These are phyloP conservation scores for Colletotrichum trifolii DNA, from an alignment of 2,329 filamentous ascomycete genomes.

Conservation along the genomic window DNA sequence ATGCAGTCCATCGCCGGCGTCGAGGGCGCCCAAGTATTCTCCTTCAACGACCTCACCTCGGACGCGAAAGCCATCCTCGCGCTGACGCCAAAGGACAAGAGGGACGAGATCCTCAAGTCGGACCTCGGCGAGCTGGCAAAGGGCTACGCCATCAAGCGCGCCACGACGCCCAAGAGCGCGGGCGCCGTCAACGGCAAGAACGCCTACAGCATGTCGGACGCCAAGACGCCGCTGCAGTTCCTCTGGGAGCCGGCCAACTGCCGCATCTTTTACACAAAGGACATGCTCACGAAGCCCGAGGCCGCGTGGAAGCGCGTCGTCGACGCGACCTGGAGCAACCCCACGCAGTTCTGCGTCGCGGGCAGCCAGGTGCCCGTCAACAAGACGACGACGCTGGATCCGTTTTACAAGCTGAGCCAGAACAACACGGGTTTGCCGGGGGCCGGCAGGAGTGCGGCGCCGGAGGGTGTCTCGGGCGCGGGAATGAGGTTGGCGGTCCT, in stretches of 20 bases:
- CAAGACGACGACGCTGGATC: slow-evolving; percentile 36
- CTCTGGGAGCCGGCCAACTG: slow-evolving; percentile 58
- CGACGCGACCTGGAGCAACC: slow-evolving; percentile 49
- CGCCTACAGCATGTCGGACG: slow-evolving; percentile 45
- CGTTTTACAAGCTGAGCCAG: slow-evolving; percentile 35
- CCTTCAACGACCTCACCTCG: slow-evolving; percentile 43
- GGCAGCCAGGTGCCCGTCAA: slow-evolving; percentile 43
- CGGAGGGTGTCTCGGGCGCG: neutral
- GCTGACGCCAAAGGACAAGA: slow-evolving; percentile 37
- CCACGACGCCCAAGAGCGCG: slow-evolving; percentile 37
- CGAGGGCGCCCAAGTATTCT: slow-evolving; percentile 55
- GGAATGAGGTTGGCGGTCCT: slow-evolving; percentile 24
- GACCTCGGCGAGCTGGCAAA: slow-evolving; percentile 46
- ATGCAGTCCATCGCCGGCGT: slow-evolving; percentile 63
- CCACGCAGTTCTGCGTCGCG: slow-evolving; percentile 45
- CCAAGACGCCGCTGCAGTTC: slow-evolving; percentile 56
- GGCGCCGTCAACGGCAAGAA: slow-evolving; percentile 51
- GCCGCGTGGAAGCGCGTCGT: slow-evolving; percentile 53
- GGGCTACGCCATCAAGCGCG: slow-evolving; percentile 47
- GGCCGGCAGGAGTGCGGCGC: neutral
- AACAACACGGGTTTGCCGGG: slow-evolving; percentile 26
- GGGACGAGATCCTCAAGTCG: slow-evolving; percentile 36
- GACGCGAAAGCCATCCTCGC: slow-evolving; percentile 42
- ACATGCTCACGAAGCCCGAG: slow-evolving; percentile 53
- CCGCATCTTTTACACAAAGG: slow-evolving; percentile 58